Evolutionary conservation across 495 filamentous ascomycete species (phyloP).

Genomic region (Hypoxylon lienhwacheense): DNA sequence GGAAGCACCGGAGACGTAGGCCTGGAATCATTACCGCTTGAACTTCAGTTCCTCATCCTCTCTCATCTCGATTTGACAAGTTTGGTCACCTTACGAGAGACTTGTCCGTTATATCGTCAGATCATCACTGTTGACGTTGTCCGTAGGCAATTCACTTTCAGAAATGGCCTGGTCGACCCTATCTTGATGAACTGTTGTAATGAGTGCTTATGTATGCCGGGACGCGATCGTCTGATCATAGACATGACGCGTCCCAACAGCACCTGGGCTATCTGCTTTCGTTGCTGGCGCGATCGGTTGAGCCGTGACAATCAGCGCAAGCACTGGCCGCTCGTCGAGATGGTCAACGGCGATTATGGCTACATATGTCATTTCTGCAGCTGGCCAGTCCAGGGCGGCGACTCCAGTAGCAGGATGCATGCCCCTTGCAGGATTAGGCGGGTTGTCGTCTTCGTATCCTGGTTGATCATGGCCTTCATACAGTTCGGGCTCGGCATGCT

Average conservation of each 20-base stretch:
- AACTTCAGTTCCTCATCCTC: constrained; percentile 37
- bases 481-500: constrained; percentile 40
- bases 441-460: constrained; percentile 32
- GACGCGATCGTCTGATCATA: constrained; percentile 37
- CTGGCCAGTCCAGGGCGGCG: constrained; percentile 37
- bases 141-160: constrained; percentile 26
- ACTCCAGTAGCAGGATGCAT: constrained; percentile 31
- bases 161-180: constrained; percentile 6
- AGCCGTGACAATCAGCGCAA: constrained; percentile 32
- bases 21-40: constrained; percentile 30
- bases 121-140: constrained; percentile 33
- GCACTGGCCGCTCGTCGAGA: constrained; percentile 36
- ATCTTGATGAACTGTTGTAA: constrained; percentile 29
- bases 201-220: constrained; percentile 35
- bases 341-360: constrained; percentile 37
- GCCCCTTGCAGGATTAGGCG: constrained; percentile 35
- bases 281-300: constrained; percentile 36
- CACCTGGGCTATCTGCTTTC: constrained; percentile 38
- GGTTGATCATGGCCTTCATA: constrained; percentile 38
- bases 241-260: constrained; percentile 23
- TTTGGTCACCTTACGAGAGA: constrained; percentile 30
- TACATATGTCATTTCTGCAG: constrained; percentile 42
- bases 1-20: neutral
- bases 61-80: constrained; percentile 35
- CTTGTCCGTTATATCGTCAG: constrained; percentile 32